Evolutionary conservation across 768 basidiomycete species (phyloP).

Genomic region (Panus rudis): DNA sequence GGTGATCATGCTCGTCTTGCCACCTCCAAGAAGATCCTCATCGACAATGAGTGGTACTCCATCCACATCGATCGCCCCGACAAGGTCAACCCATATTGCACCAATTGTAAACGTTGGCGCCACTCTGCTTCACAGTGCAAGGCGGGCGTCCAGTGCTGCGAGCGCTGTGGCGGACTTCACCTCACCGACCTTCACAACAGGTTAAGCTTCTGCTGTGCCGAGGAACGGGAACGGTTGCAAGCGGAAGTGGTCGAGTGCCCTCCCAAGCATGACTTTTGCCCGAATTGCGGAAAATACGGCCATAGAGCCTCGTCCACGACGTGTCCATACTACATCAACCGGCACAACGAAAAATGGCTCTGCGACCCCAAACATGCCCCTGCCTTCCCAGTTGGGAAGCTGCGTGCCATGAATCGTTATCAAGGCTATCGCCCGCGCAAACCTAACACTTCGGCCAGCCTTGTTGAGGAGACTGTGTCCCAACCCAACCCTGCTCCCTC

Average conservation of each 20-base stretch:
- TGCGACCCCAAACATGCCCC: not conserved
- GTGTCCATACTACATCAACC: constrained; percentile 4
- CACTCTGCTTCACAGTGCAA: constrained; percentile 1
- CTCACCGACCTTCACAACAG: not conserved
- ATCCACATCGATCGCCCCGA: not conserved
- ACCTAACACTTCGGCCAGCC: not conserved
- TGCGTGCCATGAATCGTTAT: not conserved
- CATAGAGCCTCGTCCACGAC: constrained; percentile 3
- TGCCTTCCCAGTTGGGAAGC: constrained; percentile 2
- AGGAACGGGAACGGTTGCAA: not conserved
- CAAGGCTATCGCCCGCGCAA: not conserved
- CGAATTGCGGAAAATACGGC: constrained; percentile 4
- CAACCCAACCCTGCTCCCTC: not conserved
- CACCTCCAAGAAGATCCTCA: constrained; percentile 4
- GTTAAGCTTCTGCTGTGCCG: not conserved
- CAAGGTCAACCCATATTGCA: constrained; percentile 3
- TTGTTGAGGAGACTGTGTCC: not conserved
- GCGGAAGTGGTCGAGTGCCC: not conserved
- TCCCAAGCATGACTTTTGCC: constrained; percentile 4
- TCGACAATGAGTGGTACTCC: not conserved
- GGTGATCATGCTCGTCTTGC: not conserved
- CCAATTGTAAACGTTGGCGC: constrained; percentile 4
- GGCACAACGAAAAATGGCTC: constrained; percentile 1
- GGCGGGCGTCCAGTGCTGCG: constrained; percentile 1
- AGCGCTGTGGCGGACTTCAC: constrained; percentile 2